phyloP scores from a whole-genome alignment of 495 filamentous ascomycete genomes.

The Neurospora discreta region DNA sequence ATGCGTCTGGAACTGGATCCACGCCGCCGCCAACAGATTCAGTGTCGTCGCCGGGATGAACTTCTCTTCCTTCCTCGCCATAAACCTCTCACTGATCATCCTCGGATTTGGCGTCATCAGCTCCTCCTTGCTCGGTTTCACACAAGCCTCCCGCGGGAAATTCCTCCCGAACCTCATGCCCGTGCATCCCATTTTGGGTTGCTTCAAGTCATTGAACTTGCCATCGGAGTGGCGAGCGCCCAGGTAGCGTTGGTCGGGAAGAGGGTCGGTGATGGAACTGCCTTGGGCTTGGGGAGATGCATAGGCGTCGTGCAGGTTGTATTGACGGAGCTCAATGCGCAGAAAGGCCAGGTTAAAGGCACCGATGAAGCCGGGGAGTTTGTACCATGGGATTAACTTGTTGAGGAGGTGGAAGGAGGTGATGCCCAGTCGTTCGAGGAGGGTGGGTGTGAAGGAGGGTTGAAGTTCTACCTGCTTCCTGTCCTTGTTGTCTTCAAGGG shows the following conservation, averaged over 20 bases:
- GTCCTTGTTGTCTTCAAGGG: background rate
- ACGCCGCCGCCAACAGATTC: conserved; percentile 34
- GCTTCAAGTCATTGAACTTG: conserved; percentile 26
- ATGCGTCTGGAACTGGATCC: conserved; percentile 38
- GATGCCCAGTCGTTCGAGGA: conserved; percentile 17
- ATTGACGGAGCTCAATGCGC: conserved; percentile 26
- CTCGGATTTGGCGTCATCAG: conserved; percentile 32
- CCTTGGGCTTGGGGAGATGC: conserved; percentile 4
- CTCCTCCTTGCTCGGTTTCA: conserved; percentile 25
- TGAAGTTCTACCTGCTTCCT: background rate
- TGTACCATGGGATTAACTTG: conserved; percentile 26
- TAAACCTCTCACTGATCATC: conserved; percentile 23
- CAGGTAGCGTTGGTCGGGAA: conserved; percentile 16
- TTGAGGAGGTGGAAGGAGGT: conserved; percentile 26
- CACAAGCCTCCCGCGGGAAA: conserved; percentile 20
- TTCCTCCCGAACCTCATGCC: conserved; percentile 34
- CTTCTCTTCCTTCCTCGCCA: conserved; percentile 16
- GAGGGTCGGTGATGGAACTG: conserved; percentile 8
- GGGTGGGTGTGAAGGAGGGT: conserved; percentile 8
- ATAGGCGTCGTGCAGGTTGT: conserved; percentile 29
- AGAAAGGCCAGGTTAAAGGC: conserved; percentile 27
- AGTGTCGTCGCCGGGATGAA: conserved; percentile 33
- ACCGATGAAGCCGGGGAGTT: conserved; percentile 26
- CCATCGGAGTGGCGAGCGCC: conserved; percentile 30
- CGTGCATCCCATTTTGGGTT: conserved; percentile 31